phyloP scores from a whole-genome alignment of 108 stramenopile genomes.

The Cyclotella baltica region DNA sequence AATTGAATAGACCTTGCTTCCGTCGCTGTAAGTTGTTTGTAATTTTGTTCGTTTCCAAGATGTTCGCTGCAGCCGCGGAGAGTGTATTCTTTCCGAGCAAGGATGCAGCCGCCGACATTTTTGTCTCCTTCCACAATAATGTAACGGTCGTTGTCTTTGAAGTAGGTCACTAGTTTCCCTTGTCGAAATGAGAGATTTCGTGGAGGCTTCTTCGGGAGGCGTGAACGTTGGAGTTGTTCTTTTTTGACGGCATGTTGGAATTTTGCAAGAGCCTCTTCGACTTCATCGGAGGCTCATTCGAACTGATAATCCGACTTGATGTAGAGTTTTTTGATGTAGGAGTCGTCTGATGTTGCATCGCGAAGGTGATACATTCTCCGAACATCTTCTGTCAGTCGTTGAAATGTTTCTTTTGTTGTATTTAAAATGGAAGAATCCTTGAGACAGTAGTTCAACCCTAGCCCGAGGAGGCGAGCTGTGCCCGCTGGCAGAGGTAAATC shows the following conservation, averaged over 20 bases:
- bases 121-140: conserved; percentile 10
- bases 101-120: conserved; percentile 10
- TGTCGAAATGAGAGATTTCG: neutral
- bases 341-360: neutral
- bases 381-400: too few species aligned
- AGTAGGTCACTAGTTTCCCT: neutral
- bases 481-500: too few species aligned
- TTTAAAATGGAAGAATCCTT: too few species aligned
- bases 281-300: neutral
- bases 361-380: neutral
- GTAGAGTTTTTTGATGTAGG: neutral
- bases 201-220: neutral
- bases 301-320: conserved; percentile 13
- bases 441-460: too few species aligned
- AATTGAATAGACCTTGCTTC: neutral
- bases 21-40: neutral
- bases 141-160: conserved; percentile 4
- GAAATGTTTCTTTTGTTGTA: too few species aligned
- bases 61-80: conserved; percentile 1
- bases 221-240: neutral
- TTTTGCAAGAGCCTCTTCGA: neutral
- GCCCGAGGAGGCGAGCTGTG: too few species aligned
- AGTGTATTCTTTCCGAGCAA: neutral
- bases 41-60: neutral
- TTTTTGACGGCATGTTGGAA: neutral